These are phyloP conservation scores for Dendrocalamus latiflorus DNA, from an alignment of 202 grass and related monocot species.

Conservation along the genomic window DNA sequence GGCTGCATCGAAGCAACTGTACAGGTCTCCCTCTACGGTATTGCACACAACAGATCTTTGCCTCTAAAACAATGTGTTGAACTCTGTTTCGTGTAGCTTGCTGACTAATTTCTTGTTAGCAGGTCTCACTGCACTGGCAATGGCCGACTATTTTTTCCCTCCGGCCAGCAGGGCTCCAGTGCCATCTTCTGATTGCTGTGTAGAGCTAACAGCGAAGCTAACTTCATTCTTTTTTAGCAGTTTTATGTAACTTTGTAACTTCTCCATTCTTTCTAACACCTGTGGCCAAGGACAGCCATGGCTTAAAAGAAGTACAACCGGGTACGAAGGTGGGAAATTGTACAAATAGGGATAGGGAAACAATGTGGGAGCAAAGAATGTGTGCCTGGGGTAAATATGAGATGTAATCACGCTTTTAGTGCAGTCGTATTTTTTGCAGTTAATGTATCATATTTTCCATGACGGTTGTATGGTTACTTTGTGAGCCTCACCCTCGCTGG, in stretches of 20 bases:
- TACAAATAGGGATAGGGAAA: conserved; percentile 43
- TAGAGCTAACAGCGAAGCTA: conserved; percentile 37
- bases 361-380: conserved; percentile 17
- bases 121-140: conserved; percentile 42
- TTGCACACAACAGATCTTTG: background rate
- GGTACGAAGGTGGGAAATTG: conserved; percentile 32
- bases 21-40: conserved; percentile 35
- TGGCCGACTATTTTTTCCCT: conserved; percentile 33
- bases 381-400: conserved; percentile 32
- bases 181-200: conserved; percentile 31
- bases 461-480: no score
- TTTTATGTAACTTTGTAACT: conserved; percentile 24
- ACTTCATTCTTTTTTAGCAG: conserved; percentile 46
- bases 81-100: no score
- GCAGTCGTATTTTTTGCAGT: conserved; percentile 13
- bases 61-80: background rate
- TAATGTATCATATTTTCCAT: background rate
- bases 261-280: conserved; percentile 54
- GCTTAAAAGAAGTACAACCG: conserved; percentile 1
- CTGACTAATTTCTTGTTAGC: conserved; percentile 21
- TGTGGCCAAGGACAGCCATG: conserved; percentile 40
- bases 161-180: conserved; percentile 22
- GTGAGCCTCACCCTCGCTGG: no score
- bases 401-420: conserved; percentile 20
- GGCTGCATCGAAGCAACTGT: background rate